Evolutionary conservation across 2,329 filamentous ascomycete genomes (phyloP).

Genomic region (Aplosporella prunicola): DNA sequence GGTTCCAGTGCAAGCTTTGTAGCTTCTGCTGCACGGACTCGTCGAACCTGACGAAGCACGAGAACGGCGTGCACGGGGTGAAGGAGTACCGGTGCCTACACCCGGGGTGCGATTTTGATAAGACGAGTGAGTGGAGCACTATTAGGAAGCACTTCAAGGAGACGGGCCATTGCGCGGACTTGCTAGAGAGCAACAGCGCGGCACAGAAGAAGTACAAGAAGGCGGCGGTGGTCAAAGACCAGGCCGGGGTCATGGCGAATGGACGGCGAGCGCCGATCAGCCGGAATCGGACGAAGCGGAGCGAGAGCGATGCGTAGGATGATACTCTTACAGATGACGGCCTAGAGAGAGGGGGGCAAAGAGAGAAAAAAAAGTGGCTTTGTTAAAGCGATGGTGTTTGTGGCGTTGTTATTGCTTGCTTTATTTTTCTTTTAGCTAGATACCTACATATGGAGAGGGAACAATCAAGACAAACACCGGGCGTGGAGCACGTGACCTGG

Average conservation of each 20-base stretch:
- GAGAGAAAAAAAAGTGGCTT: no score
- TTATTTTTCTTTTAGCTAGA: no score
- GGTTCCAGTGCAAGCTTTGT: slow-evolving; percentile 29
- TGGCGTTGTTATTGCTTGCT: no score
- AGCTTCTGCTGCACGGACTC: slow-evolving; percentile 29
- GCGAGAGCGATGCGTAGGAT: no score
- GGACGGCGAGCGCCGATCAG: slow-evolving; percentile 9
- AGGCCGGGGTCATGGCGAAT: slow-evolving; percentile 9
- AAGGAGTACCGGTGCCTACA: slow-evolving; percentile 25
- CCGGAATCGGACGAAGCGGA: slow-evolving; percentile 8
- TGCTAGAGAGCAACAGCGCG: slow-evolving; percentile 24
- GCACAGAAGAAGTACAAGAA: slow-evolving; percentile 23
- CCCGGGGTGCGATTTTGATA: slow-evolving; percentile 28
- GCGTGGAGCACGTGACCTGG: no score
- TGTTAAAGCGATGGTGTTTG: no score
- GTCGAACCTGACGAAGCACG: slow-evolving; percentile 29
- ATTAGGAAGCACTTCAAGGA: slow-evolving; percentile 30
- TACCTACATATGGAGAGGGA: no score
- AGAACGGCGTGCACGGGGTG: slow-evolving; percentile 13
- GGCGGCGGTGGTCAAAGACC: slow-evolving; percentile 8
- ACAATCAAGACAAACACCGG: no score
- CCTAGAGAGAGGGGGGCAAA: no score
- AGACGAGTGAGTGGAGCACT: slow-evolving; percentile 31
- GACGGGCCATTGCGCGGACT: slow-evolving; percentile 25
- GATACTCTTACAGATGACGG: no score